These are phyloP conservation scores for Vigna reflexopilosa DNA, from an alignment of 306 rosid species.

Conservation along the genomic window DNA sequence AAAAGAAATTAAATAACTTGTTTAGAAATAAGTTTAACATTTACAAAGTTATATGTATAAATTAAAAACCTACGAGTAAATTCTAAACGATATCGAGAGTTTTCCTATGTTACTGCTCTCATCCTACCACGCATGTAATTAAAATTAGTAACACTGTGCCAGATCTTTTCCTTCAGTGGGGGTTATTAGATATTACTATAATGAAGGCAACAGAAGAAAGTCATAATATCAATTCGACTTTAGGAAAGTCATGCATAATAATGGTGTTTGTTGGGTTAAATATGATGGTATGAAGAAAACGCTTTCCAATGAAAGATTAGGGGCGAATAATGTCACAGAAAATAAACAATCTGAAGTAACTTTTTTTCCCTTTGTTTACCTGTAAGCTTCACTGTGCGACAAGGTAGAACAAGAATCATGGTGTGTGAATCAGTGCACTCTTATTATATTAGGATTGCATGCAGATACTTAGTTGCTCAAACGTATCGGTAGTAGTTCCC, in stretches of 20 bases:
- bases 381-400: neutral
- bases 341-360: neutral
- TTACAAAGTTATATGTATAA: neutral
- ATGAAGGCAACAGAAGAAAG: conserved; percentile 2
- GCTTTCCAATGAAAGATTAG: neutral
- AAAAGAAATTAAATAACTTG: neutral
- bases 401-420: conserved; percentile 36
- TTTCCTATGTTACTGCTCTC: neutral
- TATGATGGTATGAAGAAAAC: conserved; percentile 30
- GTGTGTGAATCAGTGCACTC: conserved; percentile 3
- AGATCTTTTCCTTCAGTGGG: neutral
- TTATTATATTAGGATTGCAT: neutral
- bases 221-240: neutral
- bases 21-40: neutral
- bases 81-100: neutral
- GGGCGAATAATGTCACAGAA: neutral
- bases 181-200: neutral
- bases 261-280: conserved; percentile 18
- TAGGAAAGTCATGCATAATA: conserved; percentile 1
- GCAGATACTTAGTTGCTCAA: neutral
- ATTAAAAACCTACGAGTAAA: neutral
- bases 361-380: too few relatives aligned
- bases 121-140: neutral
- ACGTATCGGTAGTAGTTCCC: neutral
- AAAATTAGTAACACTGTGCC: neutral